Conservation (phyloP, 768 basidiomycete species). For the Tricholoma furcatifolium region DNA sequence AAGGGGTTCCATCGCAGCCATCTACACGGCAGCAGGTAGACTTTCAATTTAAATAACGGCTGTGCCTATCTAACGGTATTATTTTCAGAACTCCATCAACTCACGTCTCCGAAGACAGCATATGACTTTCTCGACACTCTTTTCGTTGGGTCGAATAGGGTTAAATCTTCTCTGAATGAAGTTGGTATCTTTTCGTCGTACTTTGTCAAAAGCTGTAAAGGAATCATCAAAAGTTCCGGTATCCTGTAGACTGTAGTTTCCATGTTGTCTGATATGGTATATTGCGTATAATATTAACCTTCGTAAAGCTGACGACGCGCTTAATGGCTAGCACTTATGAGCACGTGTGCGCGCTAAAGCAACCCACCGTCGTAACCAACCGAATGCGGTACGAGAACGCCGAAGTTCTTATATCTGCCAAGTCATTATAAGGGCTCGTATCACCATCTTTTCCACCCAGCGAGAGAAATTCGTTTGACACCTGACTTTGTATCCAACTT, state of each 20-base stretch:
- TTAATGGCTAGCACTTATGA: too few species aligned
- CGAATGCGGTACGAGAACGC: too few species aligned
- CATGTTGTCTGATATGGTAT: not conserved
- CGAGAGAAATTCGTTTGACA: not conserved
- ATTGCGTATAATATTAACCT: too few species aligned
- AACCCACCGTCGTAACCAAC: too few species aligned
- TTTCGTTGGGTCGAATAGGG: constrained; percentile 44
- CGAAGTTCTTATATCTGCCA: not conserved
- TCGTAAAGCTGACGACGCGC: too few species aligned
- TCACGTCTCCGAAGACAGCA: constrained; percentile 73
- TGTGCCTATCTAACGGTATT: not conserved
- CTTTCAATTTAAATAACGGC: not conserved
- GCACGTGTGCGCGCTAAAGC: too few species aligned
- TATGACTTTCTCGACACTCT: constrained; percentile 64
- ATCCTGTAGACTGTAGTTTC: constrained; percentile 39
- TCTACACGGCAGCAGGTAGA: constrained; percentile 73
- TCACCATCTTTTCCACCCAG: not conserved
- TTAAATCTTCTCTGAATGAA: constrained; percentile 52
- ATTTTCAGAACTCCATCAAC: constrained; percentile 69
- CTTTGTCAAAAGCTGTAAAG: constrained; percentile 66
- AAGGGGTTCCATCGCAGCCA: constrained; percentile 60
- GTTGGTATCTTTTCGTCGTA: constrained; percentile 56
- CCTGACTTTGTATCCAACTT: constrained; percentile 28
- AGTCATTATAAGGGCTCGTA: not conserved
- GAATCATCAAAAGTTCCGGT: constrained; percentile 69